Base-by-base conservation (phyloP, 2,329 filamentous ascomycete genomes). In the Didymella sp. region DNA sequence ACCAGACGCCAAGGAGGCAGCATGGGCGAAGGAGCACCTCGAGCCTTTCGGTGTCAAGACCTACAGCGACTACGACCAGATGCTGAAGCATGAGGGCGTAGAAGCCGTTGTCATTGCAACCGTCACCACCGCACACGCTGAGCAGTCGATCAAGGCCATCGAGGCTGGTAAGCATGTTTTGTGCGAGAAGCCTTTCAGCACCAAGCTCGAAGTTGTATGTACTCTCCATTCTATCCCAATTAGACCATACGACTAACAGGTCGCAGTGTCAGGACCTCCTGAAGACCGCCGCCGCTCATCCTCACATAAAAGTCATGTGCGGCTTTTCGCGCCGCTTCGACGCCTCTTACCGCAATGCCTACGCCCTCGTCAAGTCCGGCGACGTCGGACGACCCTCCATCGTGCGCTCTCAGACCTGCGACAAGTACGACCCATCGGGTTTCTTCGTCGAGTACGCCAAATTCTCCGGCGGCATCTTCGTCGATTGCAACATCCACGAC, bases 401-500 rank as follows among this genome's bases (percentile, higher is more conserved):
- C 40, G 79, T 89, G 64, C 84, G 86, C 62, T 85, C 81, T 42
- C 87, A 89, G 73, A 89, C 87, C 0, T 88, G 86, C 74, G 87
- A 90, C 75, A 87, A 85, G 70, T 65, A 85, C 54, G 85, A 89
- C 57, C 84, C 86, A 0, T 81, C 80, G 0, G 87, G 87, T 42
- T 89, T 89, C 80, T 90, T 89, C 71, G 86, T 90, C 51, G 79
- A 82, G 21, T 90, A 89, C 73, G 85, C 87, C 12, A 79, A 86
- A 64, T 87, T 84, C 75, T 84, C 79, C 1, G 87, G 88, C 30
- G 87, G 87, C 21, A 88, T 89, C 70, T 90, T 90, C 64, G 87
- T 89, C 55, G 88, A 90, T 77, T 88, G 85, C 76, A 85, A 84
- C 48, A 85, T 90, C 67, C 88, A 90, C 77, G 88, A 90, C 65